A percentile compares a stretch with the other conserved stretches of the same genome.
These are phyloP conservation scores for Nitzschia sp. DNA, from an alignment of 108 stramenopile genomes.

Conservation along the genomic window DNA sequence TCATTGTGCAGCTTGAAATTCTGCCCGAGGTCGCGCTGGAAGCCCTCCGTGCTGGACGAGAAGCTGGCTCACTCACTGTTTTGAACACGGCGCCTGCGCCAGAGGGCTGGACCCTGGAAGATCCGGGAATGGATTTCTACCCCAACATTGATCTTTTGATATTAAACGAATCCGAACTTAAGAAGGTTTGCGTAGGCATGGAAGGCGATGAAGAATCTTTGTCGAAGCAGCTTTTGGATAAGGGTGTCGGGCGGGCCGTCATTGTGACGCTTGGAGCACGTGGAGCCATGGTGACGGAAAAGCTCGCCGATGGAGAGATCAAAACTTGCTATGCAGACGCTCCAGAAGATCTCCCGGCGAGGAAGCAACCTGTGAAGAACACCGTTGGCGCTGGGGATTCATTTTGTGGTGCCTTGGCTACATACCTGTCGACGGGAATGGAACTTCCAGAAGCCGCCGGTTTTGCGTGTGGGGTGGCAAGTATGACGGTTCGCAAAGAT, in stretches of 20 bases:
- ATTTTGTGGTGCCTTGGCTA: conserved; percentile 80
- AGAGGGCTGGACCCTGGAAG: conserved; percentile 55
- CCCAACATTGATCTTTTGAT: conserved; percentile 73
- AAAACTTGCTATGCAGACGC: conserved; percentile 42
- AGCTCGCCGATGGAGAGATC: conserved; percentile 24
- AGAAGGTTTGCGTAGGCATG: conserved; percentile 38
- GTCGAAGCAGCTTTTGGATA: conserved; percentile 57
- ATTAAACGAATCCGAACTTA: conserved; percentile 82
- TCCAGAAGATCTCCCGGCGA: conserved; percentile 61
- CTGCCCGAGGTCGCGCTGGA: conserved; percentile 61
- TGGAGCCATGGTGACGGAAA: conserved; percentile 80
- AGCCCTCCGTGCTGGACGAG: conserved; percentile 63
- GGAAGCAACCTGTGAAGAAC: conserved; percentile 71
- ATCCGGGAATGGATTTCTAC: conserved; percentile 73
- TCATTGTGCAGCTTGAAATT: conserved; percentile 83
- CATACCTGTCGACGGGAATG: conserved; percentile 68
- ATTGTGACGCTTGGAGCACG: conserved; percentile 83
- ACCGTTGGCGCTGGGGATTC: conserved; percentile 89
- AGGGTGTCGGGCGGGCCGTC: conserved; percentile 66
- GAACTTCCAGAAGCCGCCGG: conserved; percentile 50
- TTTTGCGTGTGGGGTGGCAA: conserved; percentile 83
- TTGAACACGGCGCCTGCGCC: conserved; percentile 78
- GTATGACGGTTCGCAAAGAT: conserved; percentile 79
- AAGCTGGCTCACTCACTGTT: conserved; percentile 71
- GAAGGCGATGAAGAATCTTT: conserved; percentile 49